A percentile compares a stretch with the other conserved stretches of the same genome.
Conservation (phyloP, 2,329 filamentous ascomycete genomes). For the Cercospora nicotianae region DNA sequence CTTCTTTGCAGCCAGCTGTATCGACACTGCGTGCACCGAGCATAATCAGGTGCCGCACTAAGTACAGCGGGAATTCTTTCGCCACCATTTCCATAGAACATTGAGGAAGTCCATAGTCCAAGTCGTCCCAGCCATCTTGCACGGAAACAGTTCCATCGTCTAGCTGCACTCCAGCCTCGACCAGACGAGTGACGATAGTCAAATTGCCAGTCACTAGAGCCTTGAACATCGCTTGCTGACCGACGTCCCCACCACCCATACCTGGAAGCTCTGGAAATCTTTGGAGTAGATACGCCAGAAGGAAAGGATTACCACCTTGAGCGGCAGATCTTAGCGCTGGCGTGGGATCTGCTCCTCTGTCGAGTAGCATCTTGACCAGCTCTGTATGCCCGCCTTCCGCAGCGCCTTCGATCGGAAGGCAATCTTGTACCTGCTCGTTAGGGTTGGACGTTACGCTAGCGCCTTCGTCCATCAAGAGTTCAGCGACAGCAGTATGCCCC, state of each 20-base stretch:
- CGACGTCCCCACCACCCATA: not conserved
- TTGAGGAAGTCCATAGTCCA: no score
- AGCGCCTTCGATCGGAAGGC: not conserved
- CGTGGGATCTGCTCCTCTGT: slow-evolving; percentile 5
- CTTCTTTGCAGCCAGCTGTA: no score
- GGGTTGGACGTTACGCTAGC: slow-evolving; percentile 4
- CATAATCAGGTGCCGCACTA: not conserved
- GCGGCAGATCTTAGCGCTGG: slow-evolving; percentile 4
- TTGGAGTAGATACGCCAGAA: slow-evolving; percentile 1
- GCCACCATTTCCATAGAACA: no score
- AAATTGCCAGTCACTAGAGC: not conserved
- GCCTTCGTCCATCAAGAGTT: slow-evolving; percentile 7
- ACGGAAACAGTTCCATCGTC: not conserved
- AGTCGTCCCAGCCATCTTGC: no score
- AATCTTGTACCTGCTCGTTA: no score
- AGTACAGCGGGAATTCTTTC: not conserved
- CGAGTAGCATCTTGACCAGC: slow-evolving; percentile 2
- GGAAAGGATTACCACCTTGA: not conserved
- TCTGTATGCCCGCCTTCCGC: slow-evolving; percentile 8
- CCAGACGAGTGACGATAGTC: not conserved
- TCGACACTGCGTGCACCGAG: no score
- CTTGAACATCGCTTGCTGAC: not conserved
- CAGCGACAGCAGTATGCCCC: not conserved
- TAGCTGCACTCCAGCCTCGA: not conserved
- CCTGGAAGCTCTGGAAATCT: slow-evolving; percentile 2